Percentiles rank a stretch among this genome's conserved stretches.
Conservation (phyloP, 2,329 filamentous ascomycete genomes). For the Colletotrichum sp. region DNA sequence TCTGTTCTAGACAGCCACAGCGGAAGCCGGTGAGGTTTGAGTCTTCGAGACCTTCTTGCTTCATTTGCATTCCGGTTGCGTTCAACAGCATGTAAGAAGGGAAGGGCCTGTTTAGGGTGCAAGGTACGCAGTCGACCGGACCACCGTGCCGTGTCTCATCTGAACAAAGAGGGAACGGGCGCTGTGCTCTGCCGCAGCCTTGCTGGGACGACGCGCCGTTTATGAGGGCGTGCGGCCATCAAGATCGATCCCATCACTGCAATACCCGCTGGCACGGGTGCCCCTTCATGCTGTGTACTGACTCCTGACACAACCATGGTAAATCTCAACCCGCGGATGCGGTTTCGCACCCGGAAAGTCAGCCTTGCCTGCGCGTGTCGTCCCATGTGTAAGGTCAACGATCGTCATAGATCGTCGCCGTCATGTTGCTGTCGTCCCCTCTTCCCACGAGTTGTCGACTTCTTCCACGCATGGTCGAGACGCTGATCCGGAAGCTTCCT, state of each 20-base stretch:
- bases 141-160: constrained; percentile 6
- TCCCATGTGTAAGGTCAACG: background rate
- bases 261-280: background rate
- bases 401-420: constrained; percentile 12
- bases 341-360: background rate
- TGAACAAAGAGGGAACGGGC: background rate
- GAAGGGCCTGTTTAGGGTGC: background rate
- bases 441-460: background rate
- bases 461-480: background rate
- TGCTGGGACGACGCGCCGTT: constrained; percentile 5
- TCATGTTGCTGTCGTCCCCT: background rate
- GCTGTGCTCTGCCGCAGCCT: background rate
- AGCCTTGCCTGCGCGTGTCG: background rate
- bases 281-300: background rate
- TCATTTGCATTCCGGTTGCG: constrained; percentile 1
- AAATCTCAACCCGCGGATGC: background rate
- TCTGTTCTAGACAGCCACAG: constrained; percentile 2
- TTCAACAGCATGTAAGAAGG: background rate
- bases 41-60: background rate
- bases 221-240: background rate
- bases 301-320: background rate
- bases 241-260: background rate
- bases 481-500: constrained; percentile 13
- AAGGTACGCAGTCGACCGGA: background rate
- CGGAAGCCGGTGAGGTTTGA: background rate